These are phyloP conservation scores for Vitis hybrid DNA, from an alignment of 177 flowering plant species.

Conservation along the genomic window DNA sequence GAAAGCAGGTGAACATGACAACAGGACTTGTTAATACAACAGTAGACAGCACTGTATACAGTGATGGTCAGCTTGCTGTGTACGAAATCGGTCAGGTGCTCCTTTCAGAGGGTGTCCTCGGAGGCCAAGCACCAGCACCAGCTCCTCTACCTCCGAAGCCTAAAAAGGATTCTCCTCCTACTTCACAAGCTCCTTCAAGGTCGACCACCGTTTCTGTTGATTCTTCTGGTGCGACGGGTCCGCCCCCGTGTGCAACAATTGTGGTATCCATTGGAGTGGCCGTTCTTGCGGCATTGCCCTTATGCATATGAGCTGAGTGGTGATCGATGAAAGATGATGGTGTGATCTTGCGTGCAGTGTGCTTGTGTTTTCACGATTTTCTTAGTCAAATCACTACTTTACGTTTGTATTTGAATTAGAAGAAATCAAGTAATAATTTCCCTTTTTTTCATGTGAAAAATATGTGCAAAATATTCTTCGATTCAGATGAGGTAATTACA, in stretches of 20 bases:
- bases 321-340: not conserved
- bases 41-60: no score
- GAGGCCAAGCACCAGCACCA: conserved; percentile 15
- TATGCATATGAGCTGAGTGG: conserved; percentile 5
- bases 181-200: conserved; percentile 12
- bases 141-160: conserved; percentile 19
- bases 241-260: not conserved
- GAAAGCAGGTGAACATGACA: no score
- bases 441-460: no score
- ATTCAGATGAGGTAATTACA: no score
- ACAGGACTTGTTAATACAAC: no score
- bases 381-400: no score
- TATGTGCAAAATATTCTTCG: no score
- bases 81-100: no score
- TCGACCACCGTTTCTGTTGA: conserved; percentile 1
- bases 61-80: no score
- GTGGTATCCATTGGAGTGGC: conserved; percentile 13
- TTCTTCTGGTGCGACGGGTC: conserved; percentile 23
- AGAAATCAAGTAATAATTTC: no score
- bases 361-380: not conserved
- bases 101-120: not conserved
- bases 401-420: no score
- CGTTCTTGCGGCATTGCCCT: conserved; percentile 7
- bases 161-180: conserved; percentile 8
- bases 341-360: not conserved